These are phyloP conservation scores for Colletotrichum trifolii DNA, from an alignment of 2,329 filamentous ascomycete genomes.

Conservation along the genomic window DNA sequence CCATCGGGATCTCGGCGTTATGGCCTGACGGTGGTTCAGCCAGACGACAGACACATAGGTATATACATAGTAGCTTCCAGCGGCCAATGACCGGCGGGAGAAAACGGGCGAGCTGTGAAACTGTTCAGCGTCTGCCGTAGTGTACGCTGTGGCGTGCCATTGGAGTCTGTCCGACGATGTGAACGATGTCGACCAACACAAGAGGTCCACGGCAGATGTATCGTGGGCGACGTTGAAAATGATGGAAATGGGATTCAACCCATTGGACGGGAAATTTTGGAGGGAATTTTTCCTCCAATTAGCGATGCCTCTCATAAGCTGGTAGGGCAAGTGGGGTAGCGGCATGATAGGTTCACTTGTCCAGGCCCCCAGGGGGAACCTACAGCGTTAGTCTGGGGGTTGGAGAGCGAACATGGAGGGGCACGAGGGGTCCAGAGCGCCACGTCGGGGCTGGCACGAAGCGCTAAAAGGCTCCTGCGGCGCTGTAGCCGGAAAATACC, in stretches of 20 bases:
- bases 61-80: not conserved
- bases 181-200: not conserved
- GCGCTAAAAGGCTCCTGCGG: not conserved
- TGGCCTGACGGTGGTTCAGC: too few species aligned
- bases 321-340: slow-evolving; percentile 17
- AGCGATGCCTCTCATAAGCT: not conserved
- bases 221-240: slow-evolving; percentile 5
- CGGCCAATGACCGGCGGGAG: slow-evolving; percentile 1
- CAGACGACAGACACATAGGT: too few species aligned
- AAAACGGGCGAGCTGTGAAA: not conserved
- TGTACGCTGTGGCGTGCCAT: not conserved
- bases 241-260: slow-evolving; percentile 12
- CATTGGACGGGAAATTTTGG: slow-evolving; percentile 32
- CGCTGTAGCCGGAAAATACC: slow-evolving; percentile 5
- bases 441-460: slow-evolving; percentile 10
- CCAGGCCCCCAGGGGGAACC: too few species aligned
- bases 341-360: too few species aligned
- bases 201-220: slow-evolving; percentile 2
- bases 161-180: not conserved
- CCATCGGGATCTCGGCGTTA: not conserved
- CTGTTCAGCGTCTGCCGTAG: not conserved
- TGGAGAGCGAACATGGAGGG: slow-evolving; percentile 22
- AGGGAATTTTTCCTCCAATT: slow-evolving; percentile 31
- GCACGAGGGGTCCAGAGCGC: slow-evolving; percentile 15
- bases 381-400: slow-evolving; percentile 8